phyloP scores from a whole-genome alignment of 2,329 filamentous ascomycete species.

The Aspergillus fischeri region DNA sequence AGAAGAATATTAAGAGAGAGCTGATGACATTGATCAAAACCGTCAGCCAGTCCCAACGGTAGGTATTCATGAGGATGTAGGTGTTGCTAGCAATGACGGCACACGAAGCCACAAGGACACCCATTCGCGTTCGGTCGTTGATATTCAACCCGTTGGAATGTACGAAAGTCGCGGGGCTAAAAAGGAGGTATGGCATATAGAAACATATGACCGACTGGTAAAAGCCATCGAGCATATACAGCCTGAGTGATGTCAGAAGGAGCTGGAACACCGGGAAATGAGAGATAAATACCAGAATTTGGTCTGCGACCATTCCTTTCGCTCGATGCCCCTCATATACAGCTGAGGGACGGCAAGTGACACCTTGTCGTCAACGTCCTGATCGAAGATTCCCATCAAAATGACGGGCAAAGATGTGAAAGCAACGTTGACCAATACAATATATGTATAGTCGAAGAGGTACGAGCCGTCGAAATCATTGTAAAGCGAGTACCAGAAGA shows the following conservation, averaged over 20 bases:
- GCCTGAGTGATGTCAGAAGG: slow-evolving; percentile 49
- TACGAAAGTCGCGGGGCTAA: slow-evolving; percentile 64
- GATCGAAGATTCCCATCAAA: slow-evolving; percentile 93
- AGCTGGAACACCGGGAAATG: not conserved
- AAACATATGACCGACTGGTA: slow-evolving; percentile 94
- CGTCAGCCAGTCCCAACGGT: slow-evolving; percentile 97
- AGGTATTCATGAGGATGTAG: slow-evolving; percentile 94
- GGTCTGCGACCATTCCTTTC: slow-evolving; percentile 88
- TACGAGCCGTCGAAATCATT: slow-evolving; percentile 96
- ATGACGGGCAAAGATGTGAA: slow-evolving; percentile 95
- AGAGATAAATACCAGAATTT: slow-evolving; percentile 80
- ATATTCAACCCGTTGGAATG: slow-evolving; percentile 69
- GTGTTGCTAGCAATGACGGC: slow-evolving; percentile 85
- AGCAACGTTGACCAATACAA: slow-evolving; percentile 90
- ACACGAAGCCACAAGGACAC: slow-evolving; percentile 79
- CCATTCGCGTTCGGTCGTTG: slow-evolving; percentile 76
- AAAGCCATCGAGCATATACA: slow-evolving; percentile 90
- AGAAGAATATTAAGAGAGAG: slow-evolving; percentile 85
- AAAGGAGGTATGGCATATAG: slow-evolving; percentile 84
- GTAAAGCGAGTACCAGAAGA: slow-evolving; percentile 97
- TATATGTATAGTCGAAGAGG: slow-evolving; percentile 96
- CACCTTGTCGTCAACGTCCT: slow-evolving; percentile 91
- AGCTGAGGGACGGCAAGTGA: slow-evolving; percentile 92
- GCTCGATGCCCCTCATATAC: slow-evolving; percentile 91
- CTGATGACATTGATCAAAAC: slow-evolving; percentile 76